phyloP scores from a whole-genome alignment of 179 eudicot genomes.

The Silene vulgaris region DNA sequence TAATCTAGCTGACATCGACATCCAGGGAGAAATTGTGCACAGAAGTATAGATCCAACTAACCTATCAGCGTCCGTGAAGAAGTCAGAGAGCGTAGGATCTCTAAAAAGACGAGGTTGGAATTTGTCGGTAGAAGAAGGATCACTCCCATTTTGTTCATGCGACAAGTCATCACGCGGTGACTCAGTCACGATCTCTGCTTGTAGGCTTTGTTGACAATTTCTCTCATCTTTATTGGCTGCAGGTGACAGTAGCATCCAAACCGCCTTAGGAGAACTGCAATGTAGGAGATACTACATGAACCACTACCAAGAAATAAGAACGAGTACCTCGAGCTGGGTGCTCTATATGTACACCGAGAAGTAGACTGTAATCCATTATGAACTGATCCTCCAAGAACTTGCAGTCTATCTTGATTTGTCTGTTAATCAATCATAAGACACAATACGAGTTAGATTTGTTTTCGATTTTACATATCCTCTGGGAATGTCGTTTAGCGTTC shows the following conservation, averaged over 20 bases:
- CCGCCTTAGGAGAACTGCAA: too few species aligned
- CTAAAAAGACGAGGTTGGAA: constrained; percentile 7
- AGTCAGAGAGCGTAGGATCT: constrained; percentile 14
- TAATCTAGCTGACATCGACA: too few species aligned
- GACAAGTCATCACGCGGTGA: neutral
- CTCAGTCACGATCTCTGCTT: constrained; percentile 12
- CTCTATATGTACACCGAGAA: constrained; percentile 46
- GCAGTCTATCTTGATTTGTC: constrained; percentile 53
- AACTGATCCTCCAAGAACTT: constrained; percentile 44
- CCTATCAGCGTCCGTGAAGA: neutral
- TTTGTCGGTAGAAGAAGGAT: constrained; percentile 5
- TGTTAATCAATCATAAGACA: constrained; percentile 22
- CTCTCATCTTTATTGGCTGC: constrained; percentile 15
- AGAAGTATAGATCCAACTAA: neutral
- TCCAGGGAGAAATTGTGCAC: too few species aligned
- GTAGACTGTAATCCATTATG: constrained; percentile 53
- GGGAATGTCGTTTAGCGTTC: too few species aligned
- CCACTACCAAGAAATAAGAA: neutral
- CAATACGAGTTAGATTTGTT: too few species aligned
- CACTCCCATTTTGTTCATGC: constrained; percentile 8
- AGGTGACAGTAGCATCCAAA: neutral
- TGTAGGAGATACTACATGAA: too few species aligned
- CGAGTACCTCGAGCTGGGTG: constrained; percentile 25
- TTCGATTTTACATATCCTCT: too few species aligned
- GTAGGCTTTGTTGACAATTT: neutral